These are phyloP conservation scores for Conidiobolus incongruus DNA, from an alignment of 371 early-diverging fungal genomes.

Conservation along the genomic window DNA sequence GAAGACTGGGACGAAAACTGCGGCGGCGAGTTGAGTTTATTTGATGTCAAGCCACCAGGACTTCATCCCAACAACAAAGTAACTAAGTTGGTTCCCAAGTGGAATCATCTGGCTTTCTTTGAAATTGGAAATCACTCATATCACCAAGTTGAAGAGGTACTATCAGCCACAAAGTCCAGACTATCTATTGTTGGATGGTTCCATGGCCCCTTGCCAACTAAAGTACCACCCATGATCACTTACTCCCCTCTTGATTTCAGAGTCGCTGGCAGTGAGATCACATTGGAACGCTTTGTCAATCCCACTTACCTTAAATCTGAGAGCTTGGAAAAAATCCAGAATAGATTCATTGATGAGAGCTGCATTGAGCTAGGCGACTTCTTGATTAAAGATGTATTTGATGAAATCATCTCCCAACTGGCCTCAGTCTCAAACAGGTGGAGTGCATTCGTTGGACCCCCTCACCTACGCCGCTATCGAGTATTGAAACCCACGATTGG, in stretches of 20 bases:
- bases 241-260: background rate
- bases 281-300: slow-evolving; percentile 13
- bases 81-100: slow-evolving; percentile 19
- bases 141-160: slow-evolving; percentile 37
- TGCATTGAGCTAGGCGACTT: slow-evolving; percentile 23
- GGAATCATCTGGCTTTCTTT: slow-evolving; percentile 34
- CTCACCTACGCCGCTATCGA: slow-evolving; percentile 14
- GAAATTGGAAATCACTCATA: slow-evolving; percentile 27
- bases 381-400: slow-evolving; percentile 14
- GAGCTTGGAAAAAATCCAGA: slow-evolving; percentile 11
- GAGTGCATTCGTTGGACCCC: slow-evolving; percentile 12
- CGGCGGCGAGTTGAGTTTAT: slow-evolving; percentile 35
- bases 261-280: background rate
- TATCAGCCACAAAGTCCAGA: slow-evolving; percentile 13
- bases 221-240: background rate
- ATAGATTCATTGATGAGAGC: slow-evolving; percentile 18
- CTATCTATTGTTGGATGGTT: slow-evolving; percentile 46
- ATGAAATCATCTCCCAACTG: slow-evolving; percentile 8
- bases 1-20: slow-evolving; percentile 27
- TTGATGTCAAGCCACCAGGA: slow-evolving; percentile 13
- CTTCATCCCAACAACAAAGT: slow-evolving; percentile 16
- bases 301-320: slow-evolving; percentile 13
- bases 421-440: slow-evolving; percentile 4
- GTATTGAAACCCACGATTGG: background rate
- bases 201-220: slow-evolving; percentile 21